Conservation (phyloP, 2,329 filamentous ascomycete genomes). For the Dactylella cylindrospora region DNA sequence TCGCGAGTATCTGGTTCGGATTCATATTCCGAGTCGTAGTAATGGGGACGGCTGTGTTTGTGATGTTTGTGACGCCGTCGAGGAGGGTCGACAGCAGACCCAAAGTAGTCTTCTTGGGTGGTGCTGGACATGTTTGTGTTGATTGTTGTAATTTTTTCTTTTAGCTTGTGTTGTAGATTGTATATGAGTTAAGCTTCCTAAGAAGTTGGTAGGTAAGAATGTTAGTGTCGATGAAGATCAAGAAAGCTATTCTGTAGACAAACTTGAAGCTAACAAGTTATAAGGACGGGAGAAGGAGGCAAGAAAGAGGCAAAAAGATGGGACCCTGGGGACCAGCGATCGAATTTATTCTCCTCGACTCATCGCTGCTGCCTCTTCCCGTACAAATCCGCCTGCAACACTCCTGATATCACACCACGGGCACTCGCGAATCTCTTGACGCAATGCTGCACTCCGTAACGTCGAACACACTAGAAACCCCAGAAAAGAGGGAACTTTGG, state of each 20-base stretch:
- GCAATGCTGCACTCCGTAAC: too few species aligned
- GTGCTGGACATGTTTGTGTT: conserved; percentile 37
- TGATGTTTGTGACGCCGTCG: conserved; percentile 6
- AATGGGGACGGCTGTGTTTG: conserved; percentile 21
- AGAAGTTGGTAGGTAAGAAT: too few species aligned
- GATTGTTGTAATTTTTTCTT: not conserved
- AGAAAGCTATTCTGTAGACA: not conserved
- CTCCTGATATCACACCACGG: conserved; percentile 10
- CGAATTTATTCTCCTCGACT: conserved; percentile 42
- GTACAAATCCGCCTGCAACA: not conserved
- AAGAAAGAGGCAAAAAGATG: conserved; percentile 18
- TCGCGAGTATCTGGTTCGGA: conserved; percentile 20
- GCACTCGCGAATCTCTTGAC: too few species aligned
- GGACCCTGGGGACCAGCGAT: conserved; percentile 8
- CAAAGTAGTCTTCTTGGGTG: conserved; percentile 42
- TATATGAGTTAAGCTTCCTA: too few species aligned
- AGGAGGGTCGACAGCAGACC: conserved; percentile 15
- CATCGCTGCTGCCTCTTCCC: not conserved
- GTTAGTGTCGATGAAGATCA: conserved; percentile 6
- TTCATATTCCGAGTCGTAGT: conserved; percentile 12
- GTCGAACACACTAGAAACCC: too few species aligned
- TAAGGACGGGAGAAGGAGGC: conserved; percentile 1
- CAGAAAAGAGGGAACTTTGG: too few species aligned
- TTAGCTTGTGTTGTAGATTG: conserved; percentile 9
- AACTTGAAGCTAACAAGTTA: too few species aligned